Percentiles rank a stretch among this genome's conserved stretches.
Conservation (phyloP, 2,329 filamentous ascomycete species). For the Didymosphaeria variabile region DNA sequence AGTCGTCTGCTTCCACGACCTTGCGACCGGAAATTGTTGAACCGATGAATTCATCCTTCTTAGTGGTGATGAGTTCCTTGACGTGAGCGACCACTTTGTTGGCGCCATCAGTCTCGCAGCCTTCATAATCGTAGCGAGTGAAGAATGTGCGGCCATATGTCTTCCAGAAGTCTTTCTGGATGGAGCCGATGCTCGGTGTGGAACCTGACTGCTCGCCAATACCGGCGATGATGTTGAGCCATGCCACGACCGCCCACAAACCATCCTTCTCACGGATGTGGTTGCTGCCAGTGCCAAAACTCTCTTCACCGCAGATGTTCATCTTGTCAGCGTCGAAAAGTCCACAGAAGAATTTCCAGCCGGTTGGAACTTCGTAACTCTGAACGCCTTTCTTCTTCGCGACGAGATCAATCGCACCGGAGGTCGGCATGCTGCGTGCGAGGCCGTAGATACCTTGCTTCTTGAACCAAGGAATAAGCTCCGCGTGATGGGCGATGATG, state of each 20-base stretch:
- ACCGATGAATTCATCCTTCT: conserved; percentile 78
- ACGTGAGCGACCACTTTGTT: conserved; percentile 88
- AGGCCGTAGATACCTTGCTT: conserved; percentile 96
- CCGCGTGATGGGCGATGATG: conserved; percentile 96
- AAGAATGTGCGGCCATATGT: conserved; percentile 98
- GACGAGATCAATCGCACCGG: conserved; percentile 92
- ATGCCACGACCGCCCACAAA: conserved; percentile 95
- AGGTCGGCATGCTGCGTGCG: conserved; percentile 97
- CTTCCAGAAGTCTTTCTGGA: conserved; percentile 97
- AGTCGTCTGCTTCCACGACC: conserved; percentile 90
- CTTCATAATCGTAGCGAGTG: conserved; percentile 98
- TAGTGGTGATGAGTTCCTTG: conserved; percentile 75
- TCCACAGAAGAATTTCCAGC: conserved; percentile 99
- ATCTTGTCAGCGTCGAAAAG: conserved; percentile 98
- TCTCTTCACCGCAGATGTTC: conserved; percentile 99
- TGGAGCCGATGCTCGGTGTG: conserved; percentile 91
- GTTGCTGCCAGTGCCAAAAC: conserved; percentile 96
- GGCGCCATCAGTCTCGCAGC: conserved; percentile 89
- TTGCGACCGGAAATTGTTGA: conserved; percentile 84
- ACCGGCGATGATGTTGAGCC: conserved; percentile 98
- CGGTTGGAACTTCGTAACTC: conserved; percentile 96
- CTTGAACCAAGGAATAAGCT: conserved; percentile 98
- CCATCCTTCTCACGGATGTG: conserved; percentile 99
- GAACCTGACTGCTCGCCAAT: conserved; percentile 83
- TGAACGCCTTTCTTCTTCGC: conserved; percentile 91